A percentile compares a stretch with the other conserved stretches of the same genome.
These are phyloP conservation scores for Calonectria crousiana DNA, from an alignment of 2,329 filamentous ascomycete genomes.

Conservation along the genomic window DNA sequence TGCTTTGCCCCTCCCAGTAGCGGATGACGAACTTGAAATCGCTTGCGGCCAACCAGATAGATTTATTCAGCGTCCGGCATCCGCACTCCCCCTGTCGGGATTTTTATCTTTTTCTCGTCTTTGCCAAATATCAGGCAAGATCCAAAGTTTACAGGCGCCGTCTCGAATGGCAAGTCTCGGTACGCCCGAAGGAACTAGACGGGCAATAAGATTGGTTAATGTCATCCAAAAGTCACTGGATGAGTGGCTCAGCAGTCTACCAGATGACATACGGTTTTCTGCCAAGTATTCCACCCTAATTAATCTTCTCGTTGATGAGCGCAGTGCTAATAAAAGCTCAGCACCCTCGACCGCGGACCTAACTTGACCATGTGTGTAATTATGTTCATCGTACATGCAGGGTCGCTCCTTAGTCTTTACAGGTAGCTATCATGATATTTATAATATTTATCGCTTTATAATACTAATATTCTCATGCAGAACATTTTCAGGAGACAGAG, in stretches of 20 bases:
- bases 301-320: not conserved
- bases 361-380: constrained; percentile 46
- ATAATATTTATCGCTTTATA: not conserved
- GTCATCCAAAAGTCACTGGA: not conserved
- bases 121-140: constrained; percentile 42
- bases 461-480: not conserved
- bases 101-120: constrained; percentile 45
- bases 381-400: constrained; percentile 45
- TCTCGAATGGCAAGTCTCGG: constrained; percentile 19
- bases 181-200: not conserved
- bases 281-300: not conserved
- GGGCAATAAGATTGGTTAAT: not conserved
- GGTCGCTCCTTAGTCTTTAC: constrained; percentile 43
- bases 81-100: constrained; percentile 32
- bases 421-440: constrained; percentile 1
- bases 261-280: constrained; percentile 44
- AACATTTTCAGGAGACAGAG: not conserved
- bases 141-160: constrained; percentile 41
- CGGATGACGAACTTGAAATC: constrained; percentile 42
- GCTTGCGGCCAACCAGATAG: not conserved
- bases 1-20: constrained; percentile 41
- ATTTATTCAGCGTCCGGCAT: not conserved
- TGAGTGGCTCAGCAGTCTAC: constrained; percentile 20
- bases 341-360: constrained; percentile 20
- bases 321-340: not conserved